Evolutionary conservation across 768 basidiomycete species (phyloP).

Genomic region (Leccinum imitatum): DNA sequence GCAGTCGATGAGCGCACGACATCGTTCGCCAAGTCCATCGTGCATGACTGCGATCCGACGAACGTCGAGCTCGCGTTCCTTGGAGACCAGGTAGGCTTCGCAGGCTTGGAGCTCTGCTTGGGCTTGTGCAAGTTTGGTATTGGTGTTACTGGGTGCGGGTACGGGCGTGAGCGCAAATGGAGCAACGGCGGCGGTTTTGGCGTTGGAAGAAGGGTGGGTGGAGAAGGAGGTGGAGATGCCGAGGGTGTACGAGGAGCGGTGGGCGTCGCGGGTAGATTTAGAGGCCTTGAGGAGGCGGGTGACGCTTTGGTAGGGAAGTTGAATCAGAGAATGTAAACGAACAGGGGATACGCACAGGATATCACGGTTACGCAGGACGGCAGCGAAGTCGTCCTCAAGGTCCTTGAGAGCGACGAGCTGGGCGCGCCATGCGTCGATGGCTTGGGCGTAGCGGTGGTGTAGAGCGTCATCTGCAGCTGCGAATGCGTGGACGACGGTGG

Average conservation of each 20-base stretch:
- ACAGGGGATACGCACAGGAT: conserved; percentile 60
- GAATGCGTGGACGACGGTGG: conserved; percentile 54
- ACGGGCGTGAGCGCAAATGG: not conserved
- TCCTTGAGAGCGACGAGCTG: conserved; percentile 58
- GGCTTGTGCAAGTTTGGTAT: no score
- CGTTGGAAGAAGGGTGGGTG: conserved; percentile 37
- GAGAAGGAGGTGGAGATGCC: conserved; percentile 46
- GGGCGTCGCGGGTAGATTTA: conserved; percentile 45
- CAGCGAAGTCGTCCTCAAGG: conserved; percentile 71
- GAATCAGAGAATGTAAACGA: no score
- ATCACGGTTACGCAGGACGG: conserved; percentile 66
- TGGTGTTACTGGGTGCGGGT: conserved; percentile 15
- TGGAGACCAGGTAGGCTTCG: no score
- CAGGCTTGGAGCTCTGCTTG: no score
- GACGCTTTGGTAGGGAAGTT: conserved; percentile 44
- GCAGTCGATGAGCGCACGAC: conserved; percentile 46
- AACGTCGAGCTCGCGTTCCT: no score
- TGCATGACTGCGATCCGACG: conserved; percentile 23
- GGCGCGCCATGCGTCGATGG: conserved; percentile 66
- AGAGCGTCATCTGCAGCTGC: conserved; percentile 70
- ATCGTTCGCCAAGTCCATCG: conserved; percentile 43
- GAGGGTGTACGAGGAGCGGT: conserved; percentile 31
- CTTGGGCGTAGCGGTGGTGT: conserved; percentile 48
- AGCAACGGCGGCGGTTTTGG: conserved; percentile 12
- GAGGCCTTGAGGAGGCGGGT: conserved; percentile 79